phyloP scores from a whole-genome alignment of 495 filamentous ascomycete genomes.

The Mycothermus thermophilus region DNA sequence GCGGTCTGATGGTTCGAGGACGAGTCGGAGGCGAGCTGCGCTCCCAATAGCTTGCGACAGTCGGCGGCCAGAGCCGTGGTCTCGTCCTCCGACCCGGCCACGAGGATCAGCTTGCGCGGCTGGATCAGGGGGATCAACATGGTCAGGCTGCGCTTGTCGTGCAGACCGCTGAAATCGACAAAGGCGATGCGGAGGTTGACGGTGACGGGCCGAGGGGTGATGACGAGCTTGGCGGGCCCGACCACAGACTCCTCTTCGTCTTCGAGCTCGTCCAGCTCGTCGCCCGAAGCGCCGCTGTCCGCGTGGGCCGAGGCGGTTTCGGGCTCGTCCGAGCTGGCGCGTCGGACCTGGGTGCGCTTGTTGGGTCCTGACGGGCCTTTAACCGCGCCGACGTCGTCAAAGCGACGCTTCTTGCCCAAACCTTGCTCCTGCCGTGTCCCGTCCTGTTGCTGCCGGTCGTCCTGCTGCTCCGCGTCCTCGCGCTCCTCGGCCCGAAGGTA shows the following conservation, averaged over 20 bases:
- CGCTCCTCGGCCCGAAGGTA: conserved; percentile 88
- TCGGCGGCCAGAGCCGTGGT: conserved; percentile 64
- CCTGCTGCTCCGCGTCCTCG: conserved; percentile 60
- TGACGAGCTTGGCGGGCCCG: conserved; percentile 62
- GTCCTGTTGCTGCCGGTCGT: conserved; percentile 25
- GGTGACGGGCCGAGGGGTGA: conserved; percentile 43
- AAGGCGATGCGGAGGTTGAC: conserved; percentile 65
- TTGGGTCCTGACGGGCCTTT: conserved; percentile 25
- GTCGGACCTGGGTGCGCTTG: conserved; percentile 26
- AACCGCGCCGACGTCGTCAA: conserved; percentile 53
- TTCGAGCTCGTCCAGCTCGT: conserved; percentile 41
- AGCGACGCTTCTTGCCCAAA: conserved; percentile 86
- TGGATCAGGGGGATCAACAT: conserved; percentile 93
- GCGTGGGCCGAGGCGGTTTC: conserved; percentile 26
- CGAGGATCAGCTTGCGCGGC: conserved; percentile 81
- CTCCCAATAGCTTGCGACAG: conserved; percentile 60
- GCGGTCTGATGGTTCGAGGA: conserved; percentile 13
- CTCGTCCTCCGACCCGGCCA: conserved; percentile 65
- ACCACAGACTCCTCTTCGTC: conserved; percentile 43
- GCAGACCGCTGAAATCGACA: conserved; percentile 83
- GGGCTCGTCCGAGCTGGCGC: conserved; percentile 22
- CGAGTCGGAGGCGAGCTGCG: conserved; percentile 29
- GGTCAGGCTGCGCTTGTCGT: conserved; percentile 81
- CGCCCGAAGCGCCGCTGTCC: conserved; percentile 24
- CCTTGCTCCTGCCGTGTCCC: conserved; percentile 40